Evolutionary conservation across 148 eudicot genomes (phyloP).

Genomic region (Camellia lanceoleosa): DNA sequence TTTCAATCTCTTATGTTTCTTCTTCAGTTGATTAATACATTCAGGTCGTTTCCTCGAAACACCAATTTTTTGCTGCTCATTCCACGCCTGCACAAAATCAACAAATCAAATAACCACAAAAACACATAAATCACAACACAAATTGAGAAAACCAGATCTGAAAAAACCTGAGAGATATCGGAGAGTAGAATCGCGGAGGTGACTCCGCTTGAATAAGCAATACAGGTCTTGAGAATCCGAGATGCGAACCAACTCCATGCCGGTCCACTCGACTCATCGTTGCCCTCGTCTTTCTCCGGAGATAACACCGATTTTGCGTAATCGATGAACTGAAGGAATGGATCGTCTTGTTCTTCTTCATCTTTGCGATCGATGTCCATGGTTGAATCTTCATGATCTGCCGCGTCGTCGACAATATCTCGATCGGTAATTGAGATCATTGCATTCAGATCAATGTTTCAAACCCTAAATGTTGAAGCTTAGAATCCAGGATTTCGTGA

Average conservation of each 20-base stretch:
- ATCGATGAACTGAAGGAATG: slow-evolving; percentile 64
- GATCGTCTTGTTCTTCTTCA: slow-evolving; percentile 41
- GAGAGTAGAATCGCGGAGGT: slow-evolving; percentile 89
- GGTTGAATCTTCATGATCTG: slow-evolving; percentile 25
- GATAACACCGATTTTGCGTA: slow-evolving; percentile 60
- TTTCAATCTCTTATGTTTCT: slow-evolving; percentile 62
- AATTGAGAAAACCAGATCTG: neutral
- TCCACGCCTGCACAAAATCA: slow-evolving; percentile 63
- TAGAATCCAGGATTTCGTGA: neutral
- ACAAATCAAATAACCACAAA: neutral
- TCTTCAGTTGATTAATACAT: slow-evolving; percentile 53
- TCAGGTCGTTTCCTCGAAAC: slow-evolving; percentile 61
- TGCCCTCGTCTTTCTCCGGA: slow-evolving; percentile 29
- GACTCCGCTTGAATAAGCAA: slow-evolving; percentile 83
- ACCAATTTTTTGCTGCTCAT: slow-evolving; percentile 59
- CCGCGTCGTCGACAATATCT: slow-evolving; percentile 12
- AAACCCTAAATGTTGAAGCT: neutral
- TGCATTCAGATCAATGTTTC: neutral
- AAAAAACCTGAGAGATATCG: slow-evolving; percentile 69
- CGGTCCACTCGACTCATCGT: slow-evolving; percentile 37
- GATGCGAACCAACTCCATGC: slow-evolving; percentile 84
- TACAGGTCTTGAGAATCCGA: slow-evolving; percentile 75
- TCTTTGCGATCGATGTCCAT: slow-evolving; percentile 37
- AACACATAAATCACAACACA: neutral
- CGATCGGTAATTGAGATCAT: slow-evolving; percentile 10